Percentiles rank a stretch among this genome's conserved stretches.
These are phyloP conservation scores for Pleurotus platypus DNA, from an alignment of 768 basidiomycete genomes.

Conservation along the genomic window DNA sequence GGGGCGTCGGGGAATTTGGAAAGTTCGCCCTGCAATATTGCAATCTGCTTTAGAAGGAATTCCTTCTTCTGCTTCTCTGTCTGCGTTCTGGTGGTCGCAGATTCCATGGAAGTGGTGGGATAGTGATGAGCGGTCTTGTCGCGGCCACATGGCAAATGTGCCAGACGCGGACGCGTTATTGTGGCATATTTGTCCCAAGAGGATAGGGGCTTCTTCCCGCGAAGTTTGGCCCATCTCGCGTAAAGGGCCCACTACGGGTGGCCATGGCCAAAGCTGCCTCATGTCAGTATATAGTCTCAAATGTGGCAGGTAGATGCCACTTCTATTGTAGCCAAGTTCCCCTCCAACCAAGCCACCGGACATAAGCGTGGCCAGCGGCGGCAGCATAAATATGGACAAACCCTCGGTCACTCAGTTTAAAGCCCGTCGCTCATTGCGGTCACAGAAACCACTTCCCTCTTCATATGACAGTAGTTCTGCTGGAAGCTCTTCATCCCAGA, in stretches of 20 bases:
- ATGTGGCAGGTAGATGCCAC: too few species aligned
- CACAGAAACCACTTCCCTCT: neutral
- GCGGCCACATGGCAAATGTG: neutral
- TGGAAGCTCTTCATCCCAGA: neutral
- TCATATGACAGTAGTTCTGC: constrained; percentile 1
- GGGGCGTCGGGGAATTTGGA: constrained; percentile 27
- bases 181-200: neutral
- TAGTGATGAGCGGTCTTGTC: neutral
- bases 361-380: too few species aligned
- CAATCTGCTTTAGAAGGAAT: constrained; percentile 53
- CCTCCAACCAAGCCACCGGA: too few species aligned
- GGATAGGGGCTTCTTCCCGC: neutral
- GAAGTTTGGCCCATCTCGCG: neutral
- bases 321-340: too few species aligned
- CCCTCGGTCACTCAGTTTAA: neutral
- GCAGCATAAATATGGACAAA: constrained; percentile 1
- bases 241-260: too few species aligned
- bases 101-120: constrained; percentile 42
- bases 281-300: too few species aligned
- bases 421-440: neutral
- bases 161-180: neutral
- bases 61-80: constrained; percentile 39
- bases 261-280: too few species aligned
- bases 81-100: constrained; percentile 38
- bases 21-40: constrained; percentile 52